Evolutionary conservation across 1,284 basidiomycete genomes (phyloP), one percentile per base, ranked within the genome.

Genomic region (Apiotrichum mycotoxinovorans): DNA sequence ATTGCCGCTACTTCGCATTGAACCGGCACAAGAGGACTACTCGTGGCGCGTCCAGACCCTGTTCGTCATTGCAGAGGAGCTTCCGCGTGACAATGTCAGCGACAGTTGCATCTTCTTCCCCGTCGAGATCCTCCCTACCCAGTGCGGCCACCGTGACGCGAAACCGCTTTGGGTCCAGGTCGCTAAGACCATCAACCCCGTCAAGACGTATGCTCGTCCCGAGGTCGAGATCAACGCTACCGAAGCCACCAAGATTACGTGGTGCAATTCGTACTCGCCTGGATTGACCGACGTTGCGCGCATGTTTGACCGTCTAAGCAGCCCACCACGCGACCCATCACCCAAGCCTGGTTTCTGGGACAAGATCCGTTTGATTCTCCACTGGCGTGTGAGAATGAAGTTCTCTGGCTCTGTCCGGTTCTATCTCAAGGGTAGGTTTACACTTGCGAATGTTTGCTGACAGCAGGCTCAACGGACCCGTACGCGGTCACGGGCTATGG

Each of bases 341-440:
- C 87, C 90, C 15, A 82, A 85, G 25, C 74, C 95, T 54, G 94
- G 92, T 2, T 97, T 97, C 75, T 98, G 95, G 95, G 94, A 98
- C 72, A 98, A 85, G 85, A 78, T 96, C 66, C 82, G 90, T 38
- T 79, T 96, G 18, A 80, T 89, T 18, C 82, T 95, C 61, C 94
- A 97, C 69, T 94, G 93, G 86, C 85, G 81, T 38, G 72, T 89
- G n/a, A 81, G 82, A 52, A 78, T 89, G 35, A 81, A 83, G 23
- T 96, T 97, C 69, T 79, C 79, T 23, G 83, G 85, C 20, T 87
- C 89, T 49, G 84, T 91, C 27, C 87, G 89, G 58, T 78, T 91
- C 27, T 86, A 89, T 71, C 81, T 95, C 73, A 96, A 95, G 83
- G 92, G 91, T 86, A 50, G 54, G 77, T 63, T 17, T 34, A 23